Evolutionary conservation across 2,329 filamentous ascomycete species (phyloP).

Genomic region (Xylariaceae sp.): DNA sequence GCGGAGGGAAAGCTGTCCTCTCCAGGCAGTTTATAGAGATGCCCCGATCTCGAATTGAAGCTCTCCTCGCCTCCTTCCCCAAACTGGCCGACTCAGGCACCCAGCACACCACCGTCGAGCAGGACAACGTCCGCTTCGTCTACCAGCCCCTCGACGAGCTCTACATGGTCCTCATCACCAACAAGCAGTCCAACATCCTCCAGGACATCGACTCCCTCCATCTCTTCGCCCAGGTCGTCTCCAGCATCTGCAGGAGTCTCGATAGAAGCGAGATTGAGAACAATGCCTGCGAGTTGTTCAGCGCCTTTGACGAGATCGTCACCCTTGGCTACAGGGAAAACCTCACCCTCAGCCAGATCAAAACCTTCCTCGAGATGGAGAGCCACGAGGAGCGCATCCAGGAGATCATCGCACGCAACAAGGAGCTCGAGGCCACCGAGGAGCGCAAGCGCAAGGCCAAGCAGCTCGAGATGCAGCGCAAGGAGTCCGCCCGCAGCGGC

Average conservation of each 20-base stretch:
- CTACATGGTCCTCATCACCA: conserved; percentile 99
- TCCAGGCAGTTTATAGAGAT: conserved; percentile 98
- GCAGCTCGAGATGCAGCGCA: conserved; percentile 97
- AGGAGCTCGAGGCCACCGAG: conserved; percentile 95
- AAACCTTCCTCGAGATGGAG: conserved; percentile 99
- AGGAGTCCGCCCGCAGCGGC: conserved; percentile 81
- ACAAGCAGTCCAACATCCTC: conserved; percentile 97
- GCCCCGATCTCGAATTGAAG: conserved; percentile 93
- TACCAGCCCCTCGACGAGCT: conserved; percentile 99
- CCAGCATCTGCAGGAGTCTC: conserved; percentile 90
- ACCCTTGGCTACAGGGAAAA: conserved; percentile 96
- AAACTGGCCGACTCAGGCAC: conserved; percentile 95
- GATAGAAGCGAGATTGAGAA: conserved; percentile 94
- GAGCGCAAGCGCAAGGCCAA: conserved; percentile 98
- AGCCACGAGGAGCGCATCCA: conserved; percentile 98
- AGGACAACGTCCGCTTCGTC: conserved; percentile 99
- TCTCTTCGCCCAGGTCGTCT: conserved; percentile 95
- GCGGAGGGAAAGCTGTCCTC: conserved; percentile 96
- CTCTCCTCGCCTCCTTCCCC: conserved; percentile 91
- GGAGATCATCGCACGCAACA: conserved; percentile 96
- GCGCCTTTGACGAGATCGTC: conserved; percentile 95
- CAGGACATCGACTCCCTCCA: conserved; percentile 99
- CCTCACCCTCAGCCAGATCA: conserved; percentile 93
- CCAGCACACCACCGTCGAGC: conserved; percentile 96
- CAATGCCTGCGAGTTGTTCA: conserved; percentile 94